A percentile compares a stretch with the other conserved stretches of the same genome.
These are phyloP conservation scores for Pycnococcus provasolii DNA, from an alignment of 139 green algal genomes.

Conservation along the genomic window DNA sequence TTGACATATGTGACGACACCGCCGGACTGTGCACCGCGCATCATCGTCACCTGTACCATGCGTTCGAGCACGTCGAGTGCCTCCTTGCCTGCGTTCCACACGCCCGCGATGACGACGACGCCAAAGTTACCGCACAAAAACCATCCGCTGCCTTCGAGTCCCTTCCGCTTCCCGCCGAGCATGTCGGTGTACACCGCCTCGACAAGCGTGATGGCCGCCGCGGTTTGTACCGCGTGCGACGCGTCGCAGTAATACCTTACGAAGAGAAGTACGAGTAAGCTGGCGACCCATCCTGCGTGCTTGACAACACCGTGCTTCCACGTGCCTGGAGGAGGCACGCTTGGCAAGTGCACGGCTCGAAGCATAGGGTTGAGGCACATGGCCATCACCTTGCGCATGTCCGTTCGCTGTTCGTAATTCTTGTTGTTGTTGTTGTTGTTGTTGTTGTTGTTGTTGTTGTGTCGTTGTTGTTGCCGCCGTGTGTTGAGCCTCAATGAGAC, in stretches of 20 bases:
- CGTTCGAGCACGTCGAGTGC: slow-evolving; percentile 20
- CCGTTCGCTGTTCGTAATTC: background rate
- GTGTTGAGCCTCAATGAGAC: background rate
- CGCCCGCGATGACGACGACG: slow-evolving; percentile 12
- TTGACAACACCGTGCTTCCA: background rate
- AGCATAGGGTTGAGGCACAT: background rate
- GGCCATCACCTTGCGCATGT: background rate
- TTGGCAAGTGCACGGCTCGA: background rate
- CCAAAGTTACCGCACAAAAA: slow-evolving; percentile 26
- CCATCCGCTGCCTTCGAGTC: background rate
- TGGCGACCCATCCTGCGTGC: background rate
- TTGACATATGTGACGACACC: slow-evolving; percentile 24
- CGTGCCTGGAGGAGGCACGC: background rate
- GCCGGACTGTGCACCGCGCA: slow-evolving; percentile 26
- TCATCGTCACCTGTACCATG: slow-evolving; percentile 29
- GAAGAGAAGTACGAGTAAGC: background rate
- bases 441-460: no score
- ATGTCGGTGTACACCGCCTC: slow-evolving; percentile 7
- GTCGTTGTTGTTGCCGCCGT: no score
- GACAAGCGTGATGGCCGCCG: background rate
- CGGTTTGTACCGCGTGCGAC: background rate
- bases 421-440: background rate
- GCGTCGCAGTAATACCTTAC: background rate
- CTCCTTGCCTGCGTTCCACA: background rate
- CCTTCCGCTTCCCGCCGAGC: background rate